Base-by-base conservation (phyloP, 768 basidiomycete genomes). In the Hebeloma cylindrosporum region DNA sequence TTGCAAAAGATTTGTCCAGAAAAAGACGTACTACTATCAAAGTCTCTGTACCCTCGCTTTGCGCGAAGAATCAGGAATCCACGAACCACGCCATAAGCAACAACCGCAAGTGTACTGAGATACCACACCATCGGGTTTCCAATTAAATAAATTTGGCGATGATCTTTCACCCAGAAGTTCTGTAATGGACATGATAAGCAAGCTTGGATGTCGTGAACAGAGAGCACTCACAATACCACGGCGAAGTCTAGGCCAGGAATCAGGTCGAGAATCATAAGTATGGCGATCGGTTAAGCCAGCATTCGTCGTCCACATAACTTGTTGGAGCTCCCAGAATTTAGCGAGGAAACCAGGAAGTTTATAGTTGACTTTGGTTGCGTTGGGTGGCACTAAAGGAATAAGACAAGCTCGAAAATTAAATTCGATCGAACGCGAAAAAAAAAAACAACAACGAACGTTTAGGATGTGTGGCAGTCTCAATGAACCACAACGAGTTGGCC, bases 121-220 rank as follows among this genome's bases (percentile, higher is more conserved):
- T 85, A 96, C 96, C 96, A 99, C 18, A 95, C 77, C 51, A 94
- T 72, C 0, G 94, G 92, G 61, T 98, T 99, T 2, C 96, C 96
- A 16, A 96, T 75, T 32, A 98, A 78, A 64, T 99, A 99, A 48
- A 99, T 88, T 59, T 99, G 96, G 32, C 80, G 79, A 60, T 97
- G 87, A 50, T 98, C 91, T 66, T 93, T 93, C 32, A 96, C 92
- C 96, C 96, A 98, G 69, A 97, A 98, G 67, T 94, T 96, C 93
- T 93, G 52, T 28, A 41, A 42, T 33, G 21, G 25, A 20, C 17
- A 16, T 47, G 7, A 56, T 49, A 16, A 51, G 47, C 26, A 44
- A 23, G 11, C n/a, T 28, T 35, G 4, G 10, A 10, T 14, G 40
- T 1, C 2, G 6, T 4, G 11, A 8, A 33, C 17, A 20, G 14